Base-by-base conservation (phyloP, 73 alveolate genomes). In the Paramecium sexaurelia region DNA sequence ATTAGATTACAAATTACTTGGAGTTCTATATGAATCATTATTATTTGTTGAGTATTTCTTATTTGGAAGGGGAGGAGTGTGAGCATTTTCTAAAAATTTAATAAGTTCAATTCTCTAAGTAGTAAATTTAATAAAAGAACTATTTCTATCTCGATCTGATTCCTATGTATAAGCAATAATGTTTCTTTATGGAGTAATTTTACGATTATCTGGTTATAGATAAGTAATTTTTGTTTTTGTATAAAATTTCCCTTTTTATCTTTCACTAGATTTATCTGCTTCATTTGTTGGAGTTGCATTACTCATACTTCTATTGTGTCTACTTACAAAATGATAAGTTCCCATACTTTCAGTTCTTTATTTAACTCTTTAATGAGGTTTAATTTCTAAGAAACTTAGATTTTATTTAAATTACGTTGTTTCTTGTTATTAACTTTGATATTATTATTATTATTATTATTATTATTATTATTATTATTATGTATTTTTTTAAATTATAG, bases 1-100 rank as follows among this genome's bases (percentile, higher is more conserved):
- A 43, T 78, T 37, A 78, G 90, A 78, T 78, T 78, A 33, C 71
- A 78, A 41, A 9, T 32, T 40, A 40, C 90, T 78, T 13, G 90
- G 90, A 19, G 90, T 78, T 78, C 90, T 78, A 24, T 7, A 78
- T 15, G 90, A 78, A 78, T 78, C 90, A 78, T 78, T 78, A 41
- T 39, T 24, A 29, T 73, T 35, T 2, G 87, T 73, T 3, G 87
- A 73, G 13, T 78, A 78, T 78, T 78, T 78, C 41, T 78, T 78
- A 37, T 40, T 40, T 8, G 90, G 90, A 39, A 78, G 40, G 4
- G 90, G 90, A 29, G 90, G 90, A 78, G 90, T 78, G 20, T 78
- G 90, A 1, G 73, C 90, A 78, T 39, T 78, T 41, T 78, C 90
- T 33, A 78, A 78, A n/a, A 10, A 78, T 78, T 39, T 78, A 6